Conservation (phyloP, 345 rosid genomes). For the Turnera subulata region DNA sequence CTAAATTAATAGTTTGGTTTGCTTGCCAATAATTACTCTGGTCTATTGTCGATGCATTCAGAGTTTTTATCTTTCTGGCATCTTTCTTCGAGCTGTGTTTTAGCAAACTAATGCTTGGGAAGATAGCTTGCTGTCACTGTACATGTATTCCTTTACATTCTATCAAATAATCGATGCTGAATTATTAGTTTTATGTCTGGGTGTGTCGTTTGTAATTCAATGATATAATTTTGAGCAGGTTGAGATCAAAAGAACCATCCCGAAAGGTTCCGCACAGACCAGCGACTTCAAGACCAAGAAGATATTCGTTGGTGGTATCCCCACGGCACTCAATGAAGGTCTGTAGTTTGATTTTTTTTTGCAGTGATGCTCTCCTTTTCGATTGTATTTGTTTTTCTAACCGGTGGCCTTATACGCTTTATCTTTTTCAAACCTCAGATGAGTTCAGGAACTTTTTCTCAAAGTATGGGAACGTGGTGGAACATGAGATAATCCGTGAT, state of each 20-base stretch:
- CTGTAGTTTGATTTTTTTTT: not conserved
- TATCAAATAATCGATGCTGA: too few species aligned
- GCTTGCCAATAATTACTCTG: not conserved
- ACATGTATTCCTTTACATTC: too few species aligned
- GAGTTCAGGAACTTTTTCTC: slow-evolving; percentile 26
- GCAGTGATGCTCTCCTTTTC: not conserved
- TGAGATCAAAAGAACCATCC: slow-evolving; percentile 31
- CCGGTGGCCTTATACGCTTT: not conserved
- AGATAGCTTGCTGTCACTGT: too few species aligned
- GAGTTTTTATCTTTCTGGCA: too few species aligned
- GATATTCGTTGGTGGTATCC: slow-evolving; percentile 31
- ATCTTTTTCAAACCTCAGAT: slow-evolving; percentile 10
- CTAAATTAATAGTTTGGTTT: not conserved
- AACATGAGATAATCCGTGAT: slow-evolving; percentile 27
- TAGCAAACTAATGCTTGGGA: too few species aligned
- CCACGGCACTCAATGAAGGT: slow-evolving; percentile 25
- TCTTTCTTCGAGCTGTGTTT: too few species aligned
- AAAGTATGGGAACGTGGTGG: slow-evolving; percentile 20
- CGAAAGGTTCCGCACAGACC: slow-evolving; percentile 18
- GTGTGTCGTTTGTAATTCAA: too few species aligned
- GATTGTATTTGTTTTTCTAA: not conserved
- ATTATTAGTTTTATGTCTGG: too few species aligned
- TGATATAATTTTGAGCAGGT: slow-evolving; percentile 11
- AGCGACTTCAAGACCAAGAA: slow-evolving; percentile 39
- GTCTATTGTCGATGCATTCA: too few species aligned